Evolutionary conservation across 2,329 filamentous ascomycete genomes (phyloP).

Genomic region (Scedosporium apiospermum): DNA sequence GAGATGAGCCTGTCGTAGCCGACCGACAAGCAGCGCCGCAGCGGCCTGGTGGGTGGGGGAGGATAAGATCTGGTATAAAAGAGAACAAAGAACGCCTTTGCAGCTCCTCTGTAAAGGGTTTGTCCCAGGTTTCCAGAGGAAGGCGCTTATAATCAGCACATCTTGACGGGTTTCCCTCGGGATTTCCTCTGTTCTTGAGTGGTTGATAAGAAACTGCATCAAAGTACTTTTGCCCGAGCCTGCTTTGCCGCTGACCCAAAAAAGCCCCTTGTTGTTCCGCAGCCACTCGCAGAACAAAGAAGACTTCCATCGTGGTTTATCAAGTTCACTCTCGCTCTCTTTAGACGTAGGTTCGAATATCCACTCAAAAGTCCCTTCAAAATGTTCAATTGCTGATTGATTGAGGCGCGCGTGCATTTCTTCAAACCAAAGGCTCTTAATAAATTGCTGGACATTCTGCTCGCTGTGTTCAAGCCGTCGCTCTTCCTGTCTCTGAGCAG

Average conservation of each 20-base stretch:
- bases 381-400: not conserved
- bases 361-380: not conserved
- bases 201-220: not conserved
- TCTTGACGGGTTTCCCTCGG: not conserved
- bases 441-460: not conserved
- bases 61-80: not conserved
- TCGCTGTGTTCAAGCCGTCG: not conserved
- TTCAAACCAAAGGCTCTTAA: not conserved
- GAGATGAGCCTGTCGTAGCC: not conserved
- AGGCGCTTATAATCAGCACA: not conserved
- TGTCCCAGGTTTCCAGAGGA: not conserved
- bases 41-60: not conserved
- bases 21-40: not conserved
- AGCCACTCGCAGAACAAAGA: not conserved
- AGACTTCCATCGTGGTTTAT: too few species aligned
- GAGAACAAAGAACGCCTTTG: not conserved
- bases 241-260: not conserved
- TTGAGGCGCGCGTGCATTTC: not conserved
- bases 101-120: not conserved
- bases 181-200: not conserved
- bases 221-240: not conserved
- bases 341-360: not conserved
- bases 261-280: not conserved
- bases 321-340: not conserved
- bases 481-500: not conserved